Conservation (phyloP, 228 moss, liverwort and hornwort species). For the Sphagnum fallax region DNA sequence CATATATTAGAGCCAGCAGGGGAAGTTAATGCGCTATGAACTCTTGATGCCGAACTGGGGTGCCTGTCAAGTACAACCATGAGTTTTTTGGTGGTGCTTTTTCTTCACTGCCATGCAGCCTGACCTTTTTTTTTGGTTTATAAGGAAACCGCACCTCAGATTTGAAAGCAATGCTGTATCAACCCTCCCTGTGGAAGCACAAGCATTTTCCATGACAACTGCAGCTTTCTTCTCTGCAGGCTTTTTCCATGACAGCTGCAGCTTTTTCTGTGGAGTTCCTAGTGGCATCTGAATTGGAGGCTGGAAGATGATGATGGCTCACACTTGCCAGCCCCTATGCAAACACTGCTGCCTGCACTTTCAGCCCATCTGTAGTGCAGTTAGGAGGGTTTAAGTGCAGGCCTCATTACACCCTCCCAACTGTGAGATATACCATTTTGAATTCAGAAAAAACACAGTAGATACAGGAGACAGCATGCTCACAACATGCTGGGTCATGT, state of each 20-base stretch:
- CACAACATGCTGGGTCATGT: no score
- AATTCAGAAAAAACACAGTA: no score
- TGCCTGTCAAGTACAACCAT: conserved; percentile 23
- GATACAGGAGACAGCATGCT: neutral
- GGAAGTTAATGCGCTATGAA: conserved; percentile 13
- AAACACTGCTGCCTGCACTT: conserved; percentile 45
- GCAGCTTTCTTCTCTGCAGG: no score
- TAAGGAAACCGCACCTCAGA: conserved; percentile 41
- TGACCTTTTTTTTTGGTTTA: conserved; percentile 51
- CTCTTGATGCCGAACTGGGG: conserved; percentile 27
- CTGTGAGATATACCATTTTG: neutral
- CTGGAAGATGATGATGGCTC: neutral
- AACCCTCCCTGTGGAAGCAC: conserved; percentile 61
- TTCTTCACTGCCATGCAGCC: conserved; percentile 15
- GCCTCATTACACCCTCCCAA: no score
- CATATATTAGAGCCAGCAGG: conserved; percentile 22
- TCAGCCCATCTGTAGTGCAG: no score
- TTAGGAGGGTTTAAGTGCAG: no score
- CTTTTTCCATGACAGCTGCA: neutral
- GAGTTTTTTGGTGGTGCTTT: conserved; percentile 14
- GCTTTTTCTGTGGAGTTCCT: conserved; percentile 24
- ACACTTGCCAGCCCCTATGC: conserved; percentile 56
- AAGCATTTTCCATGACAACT: conserved; percentile 6
- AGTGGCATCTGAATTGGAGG: conserved; percentile 21
- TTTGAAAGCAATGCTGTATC: conserved; percentile 76